These are phyloP conservation scores for Russula sp. DNA, from an alignment of 768 basidiomycete species.

Conservation along the genomic window DNA sequence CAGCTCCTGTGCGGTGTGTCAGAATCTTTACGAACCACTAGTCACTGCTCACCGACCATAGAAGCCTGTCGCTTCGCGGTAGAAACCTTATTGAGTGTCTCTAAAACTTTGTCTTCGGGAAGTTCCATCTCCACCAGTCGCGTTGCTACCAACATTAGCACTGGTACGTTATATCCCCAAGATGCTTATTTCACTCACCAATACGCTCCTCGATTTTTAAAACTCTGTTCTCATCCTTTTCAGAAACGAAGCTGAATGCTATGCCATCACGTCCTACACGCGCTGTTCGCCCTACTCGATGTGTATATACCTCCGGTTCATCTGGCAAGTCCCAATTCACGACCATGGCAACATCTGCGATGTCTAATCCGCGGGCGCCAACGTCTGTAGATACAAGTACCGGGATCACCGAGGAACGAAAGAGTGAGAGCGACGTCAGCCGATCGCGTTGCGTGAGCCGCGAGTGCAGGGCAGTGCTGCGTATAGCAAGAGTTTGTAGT, in stretches of 20 bases:
- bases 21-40: slow-evolving; percentile 1
- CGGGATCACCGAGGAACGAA: slow-evolving; percentile 79
- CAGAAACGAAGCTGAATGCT: slow-evolving; percentile 92
- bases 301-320: slow-evolving; percentile 90
- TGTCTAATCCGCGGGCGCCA: slow-evolving; percentile 90
- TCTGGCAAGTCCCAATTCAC: slow-evolving; percentile 95
- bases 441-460: slow-evolving; percentile 89
- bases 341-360: slow-evolving; percentile 92
- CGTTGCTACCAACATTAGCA: slow-evolving; percentile 33
- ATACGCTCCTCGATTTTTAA: slow-evolving; percentile 80
- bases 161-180: background rate
- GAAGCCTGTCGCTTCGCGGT: slow-evolving; percentile 89
- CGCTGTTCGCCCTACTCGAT: slow-evolving; percentile 91
- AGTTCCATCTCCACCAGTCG: slow-evolving; percentile 67
- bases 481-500: slow-evolving; percentile 70
- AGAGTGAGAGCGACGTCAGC: slow-evolving; percentile 73
- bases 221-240: slow-evolving; percentile 82
- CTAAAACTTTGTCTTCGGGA: slow-evolving; percentile 75
- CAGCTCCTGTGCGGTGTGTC: slow-evolving; percentile 50
- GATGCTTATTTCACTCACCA: slow-evolving; percentile 41
- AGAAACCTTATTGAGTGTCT: slow-evolving; percentile 81
- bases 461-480: slow-evolving; percentile 87
- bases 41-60: slow-evolving; percentile 57
- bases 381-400: slow-evolving; percentile 94
- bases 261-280: slow-evolving; percentile 85